Percentiles rank a stretch among this genome's conserved stretches.
Conservation (phyloP, 768 basidiomycete species). For the Boletus edulis region DNA sequence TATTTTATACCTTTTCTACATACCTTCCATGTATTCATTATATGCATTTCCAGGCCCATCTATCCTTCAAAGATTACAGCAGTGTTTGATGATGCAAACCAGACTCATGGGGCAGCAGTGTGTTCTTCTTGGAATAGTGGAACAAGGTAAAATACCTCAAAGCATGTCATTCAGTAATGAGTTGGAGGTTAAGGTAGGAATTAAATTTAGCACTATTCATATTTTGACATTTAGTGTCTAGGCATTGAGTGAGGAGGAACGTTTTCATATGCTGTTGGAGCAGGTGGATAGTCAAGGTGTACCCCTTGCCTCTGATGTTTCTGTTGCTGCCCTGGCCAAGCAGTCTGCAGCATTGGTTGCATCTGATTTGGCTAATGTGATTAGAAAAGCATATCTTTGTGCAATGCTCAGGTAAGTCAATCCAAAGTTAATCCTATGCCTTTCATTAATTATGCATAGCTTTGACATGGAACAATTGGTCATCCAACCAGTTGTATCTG, state of each 20-base stretch:
- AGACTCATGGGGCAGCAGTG: slow-evolving; percentile 67
- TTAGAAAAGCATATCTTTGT: slow-evolving; percentile 52
- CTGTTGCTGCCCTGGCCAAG: slow-evolving; percentile 64
- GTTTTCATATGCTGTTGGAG: slow-evolving; percentile 56
- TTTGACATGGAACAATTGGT: neutral
- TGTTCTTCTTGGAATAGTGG: slow-evolving; percentile 70
- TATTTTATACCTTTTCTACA: neutral
- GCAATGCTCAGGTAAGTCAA: slow-evolving; percentile 33
- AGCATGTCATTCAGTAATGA: slow-evolving; percentile 85
- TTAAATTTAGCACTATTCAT: neutral
- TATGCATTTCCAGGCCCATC: slow-evolving; percentile 45
- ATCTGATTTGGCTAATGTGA: slow-evolving; percentile 72
- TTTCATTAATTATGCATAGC: slow-evolving; percentile 2
- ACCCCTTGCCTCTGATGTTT: slow-evolving; percentile 71
- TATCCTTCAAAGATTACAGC: slow-evolving; percentile 55
- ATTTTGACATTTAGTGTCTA: slow-evolving; percentile 27
- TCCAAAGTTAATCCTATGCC: neutral
- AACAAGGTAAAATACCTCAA: slow-evolving; percentile 60
- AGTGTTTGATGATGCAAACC: slow-evolving; percentile 63
- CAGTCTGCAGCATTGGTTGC: slow-evolving; percentile 92
- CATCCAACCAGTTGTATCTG: slow-evolving; percentile 23
- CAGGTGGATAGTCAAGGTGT: slow-evolving; percentile 37
- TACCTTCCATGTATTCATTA: neutral
- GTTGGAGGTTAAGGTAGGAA: slow-evolving; percentile 63
- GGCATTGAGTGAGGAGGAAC: slow-evolving; percentile 80